Conservation (phyloP, 345 rosid species). For the Eucalyptus cladocalyx region DNA sequence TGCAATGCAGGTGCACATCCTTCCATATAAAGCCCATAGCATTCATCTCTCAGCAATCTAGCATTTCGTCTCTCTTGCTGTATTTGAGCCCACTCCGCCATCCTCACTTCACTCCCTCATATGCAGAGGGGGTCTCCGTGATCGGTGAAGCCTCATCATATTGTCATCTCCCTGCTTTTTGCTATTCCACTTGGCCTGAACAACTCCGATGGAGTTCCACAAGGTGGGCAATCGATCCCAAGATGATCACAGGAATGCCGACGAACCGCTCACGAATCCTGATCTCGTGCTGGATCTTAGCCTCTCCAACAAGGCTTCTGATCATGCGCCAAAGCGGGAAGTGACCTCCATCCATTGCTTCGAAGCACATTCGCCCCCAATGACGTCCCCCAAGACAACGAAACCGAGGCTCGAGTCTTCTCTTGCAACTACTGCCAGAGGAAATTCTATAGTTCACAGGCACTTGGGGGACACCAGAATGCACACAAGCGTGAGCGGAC, state of each 20-base stretch:
- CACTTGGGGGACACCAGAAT: constrained; percentile 94
- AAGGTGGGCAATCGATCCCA: background rate
- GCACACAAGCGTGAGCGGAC: constrained; percentile 89
- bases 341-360: background rate
- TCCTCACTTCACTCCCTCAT: background rate
- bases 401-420: constrained; percentile 54
- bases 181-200: background rate
- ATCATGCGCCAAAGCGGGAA: background rate
- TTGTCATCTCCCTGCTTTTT: background rate
- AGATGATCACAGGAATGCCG: background rate
- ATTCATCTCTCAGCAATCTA: background rate
- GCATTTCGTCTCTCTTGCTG: background rate
- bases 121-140: background rate
- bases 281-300: constrained; percentile 53
- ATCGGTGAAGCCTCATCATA: background rate
- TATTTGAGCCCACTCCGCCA: background rate
- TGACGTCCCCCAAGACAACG: background rate
- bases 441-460: constrained; percentile 92
- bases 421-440: constrained; percentile 89
- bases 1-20: background rate
- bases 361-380: background rate
- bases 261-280: background rate
- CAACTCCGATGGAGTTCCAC: background rate
- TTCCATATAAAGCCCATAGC: background rate
- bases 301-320: constrained; percentile 20